Evolutionary conservation across 176 grass and related monocot genomes (phyloP).

Genomic region (Oryza longistaminata): DNA sequence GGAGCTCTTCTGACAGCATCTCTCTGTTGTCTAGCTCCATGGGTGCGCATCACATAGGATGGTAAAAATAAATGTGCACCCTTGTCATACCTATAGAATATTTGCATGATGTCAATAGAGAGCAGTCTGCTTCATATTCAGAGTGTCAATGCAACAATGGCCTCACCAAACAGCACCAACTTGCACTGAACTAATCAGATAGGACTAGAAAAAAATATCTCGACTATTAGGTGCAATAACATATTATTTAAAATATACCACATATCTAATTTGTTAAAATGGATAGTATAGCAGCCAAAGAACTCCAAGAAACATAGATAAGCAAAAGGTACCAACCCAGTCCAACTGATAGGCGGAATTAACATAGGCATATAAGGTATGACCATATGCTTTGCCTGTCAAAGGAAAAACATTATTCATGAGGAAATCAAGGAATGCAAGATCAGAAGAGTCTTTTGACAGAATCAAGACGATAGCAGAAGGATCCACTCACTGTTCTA

Average conservation of each 20-base stretch:
- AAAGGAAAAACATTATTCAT: conserved; percentile 32
- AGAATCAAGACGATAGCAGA: conserved; percentile 26
- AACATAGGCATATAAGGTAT: conserved; percentile 99
- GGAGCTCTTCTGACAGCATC: conserved; percentile 73
- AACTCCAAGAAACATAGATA: conserved; percentile 13
- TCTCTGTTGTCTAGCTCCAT: conserved; percentile 85
- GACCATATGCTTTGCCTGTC: conserved; percentile 91
- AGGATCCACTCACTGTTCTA: conserved; percentile 72
- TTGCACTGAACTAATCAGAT: conserved; percentile 21
- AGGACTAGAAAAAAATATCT: background rate
- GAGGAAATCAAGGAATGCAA: conserved; percentile 34
- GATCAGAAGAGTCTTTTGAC: conserved; percentile 30
- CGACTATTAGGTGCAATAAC: background rate
- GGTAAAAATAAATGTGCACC: conserved; percentile 95
- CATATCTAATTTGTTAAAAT: background rate
- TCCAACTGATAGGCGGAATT: conserved; percentile 83
- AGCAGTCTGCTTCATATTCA: background rate
- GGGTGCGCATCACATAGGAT: conserved; percentile 83
- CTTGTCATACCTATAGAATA: conserved; percentile 74
- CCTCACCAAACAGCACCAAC: background rate
- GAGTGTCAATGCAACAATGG: background rate
- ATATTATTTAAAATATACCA: background rate
- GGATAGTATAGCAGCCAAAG: background rate
- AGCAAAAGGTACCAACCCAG: conserved; percentile 58
- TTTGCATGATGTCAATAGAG: conserved; percentile 15